A percentile compares a stretch with the other conserved stretches of the same genome.
These are phyloP conservation scores for Balakata baccata DNA, from an alignment of 345 rosid species.

Conservation along the genomic window DNA sequence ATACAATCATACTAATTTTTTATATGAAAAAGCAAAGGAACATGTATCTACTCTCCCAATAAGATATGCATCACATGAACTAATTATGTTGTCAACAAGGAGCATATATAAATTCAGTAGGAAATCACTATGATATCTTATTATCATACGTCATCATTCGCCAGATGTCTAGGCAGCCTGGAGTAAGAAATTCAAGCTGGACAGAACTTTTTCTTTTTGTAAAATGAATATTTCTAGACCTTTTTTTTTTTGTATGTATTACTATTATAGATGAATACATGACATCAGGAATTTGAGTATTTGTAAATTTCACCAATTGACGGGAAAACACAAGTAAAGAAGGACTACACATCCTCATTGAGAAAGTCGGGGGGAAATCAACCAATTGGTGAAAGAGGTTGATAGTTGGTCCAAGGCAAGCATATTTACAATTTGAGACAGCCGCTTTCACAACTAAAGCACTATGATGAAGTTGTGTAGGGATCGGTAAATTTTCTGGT, in stretches of 20 bases:
- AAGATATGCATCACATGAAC: too few relatives aligned
- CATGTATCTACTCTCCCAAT: neutral
- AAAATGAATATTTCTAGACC: too few relatives aligned
- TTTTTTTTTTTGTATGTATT: too few relatives aligned
- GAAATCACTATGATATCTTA: too few relatives aligned
- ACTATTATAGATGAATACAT: neutral
- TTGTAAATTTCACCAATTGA: constrained; percentile 1
- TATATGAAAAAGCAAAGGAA: neutral
- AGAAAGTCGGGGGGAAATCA: neutral
- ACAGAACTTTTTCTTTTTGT: neutral
- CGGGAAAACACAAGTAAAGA: neutral
- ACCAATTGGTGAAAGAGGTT: constrained; percentile 1
- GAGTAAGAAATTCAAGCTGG: neutral
- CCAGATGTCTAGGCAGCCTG: neutral
- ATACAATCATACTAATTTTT: too few relatives aligned
- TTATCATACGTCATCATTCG: neutral
- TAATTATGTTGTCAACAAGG: neutral
- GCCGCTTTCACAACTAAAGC: constrained; percentile 11
- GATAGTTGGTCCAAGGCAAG: constrained; percentile 5
- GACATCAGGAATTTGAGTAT: neutral
- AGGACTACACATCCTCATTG: neutral
- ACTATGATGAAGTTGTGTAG: neutral
- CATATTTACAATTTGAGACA: constrained; percentile 12
- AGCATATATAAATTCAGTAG: too few relatives aligned
- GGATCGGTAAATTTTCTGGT: neutral